Evolutionary conservation across 768 basidiomycete genomes (phyloP).

Genomic region (Pulveroboletus sp.): DNA sequence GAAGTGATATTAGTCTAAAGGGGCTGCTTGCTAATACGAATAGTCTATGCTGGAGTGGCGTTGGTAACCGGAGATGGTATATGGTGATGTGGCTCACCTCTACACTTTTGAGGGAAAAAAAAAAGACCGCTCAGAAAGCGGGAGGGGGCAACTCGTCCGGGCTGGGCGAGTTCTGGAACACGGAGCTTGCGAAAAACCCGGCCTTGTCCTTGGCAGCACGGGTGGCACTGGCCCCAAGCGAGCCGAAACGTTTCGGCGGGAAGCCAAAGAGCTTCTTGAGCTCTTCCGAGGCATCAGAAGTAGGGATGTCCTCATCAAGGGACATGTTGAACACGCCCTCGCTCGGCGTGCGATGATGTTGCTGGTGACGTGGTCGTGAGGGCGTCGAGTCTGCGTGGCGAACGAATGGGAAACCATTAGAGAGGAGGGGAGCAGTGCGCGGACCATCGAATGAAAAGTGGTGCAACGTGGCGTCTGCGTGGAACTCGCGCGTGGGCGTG

Average conservation of each 20-base stretch:
- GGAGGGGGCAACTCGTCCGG: constrained; percentile 79
- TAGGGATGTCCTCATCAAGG: constrained; percentile 60
- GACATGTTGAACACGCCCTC: constrained; percentile 77
- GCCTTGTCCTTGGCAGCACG: constrained; percentile 33
- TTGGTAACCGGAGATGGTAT: background rate
- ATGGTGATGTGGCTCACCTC: constrained; percentile 30
- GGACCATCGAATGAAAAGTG: constrained; percentile 39
- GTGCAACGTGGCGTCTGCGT: constrained; percentile 30
- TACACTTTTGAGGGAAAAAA: constrained; percentile 33
- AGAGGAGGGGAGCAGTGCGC: constrained; percentile 52
- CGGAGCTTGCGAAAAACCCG: constrained; percentile 74
- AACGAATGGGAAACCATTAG: constrained; percentile 41
- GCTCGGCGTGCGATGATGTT: constrained; percentile 62
- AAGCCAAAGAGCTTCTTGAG: constrained; percentile 34
- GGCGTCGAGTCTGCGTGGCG: constrained; percentile 33
- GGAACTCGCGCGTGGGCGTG: constrained; percentile 52
- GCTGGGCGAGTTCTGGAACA: constrained; percentile 85
- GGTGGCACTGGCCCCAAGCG: constrained; percentile 25
- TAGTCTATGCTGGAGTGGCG: constrained; percentile 32
- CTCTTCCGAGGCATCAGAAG: constrained; percentile 40
- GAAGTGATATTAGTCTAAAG: constrained; percentile 37
- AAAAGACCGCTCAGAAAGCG: constrained; percentile 47
- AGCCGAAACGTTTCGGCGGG: constrained; percentile 28
- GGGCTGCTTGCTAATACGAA: constrained; percentile 36
- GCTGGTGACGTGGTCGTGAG: constrained; percentile 30